Conservation (phyloP, 768 basidiomycete species). For the Leccinum aurantiacum region DNA sequence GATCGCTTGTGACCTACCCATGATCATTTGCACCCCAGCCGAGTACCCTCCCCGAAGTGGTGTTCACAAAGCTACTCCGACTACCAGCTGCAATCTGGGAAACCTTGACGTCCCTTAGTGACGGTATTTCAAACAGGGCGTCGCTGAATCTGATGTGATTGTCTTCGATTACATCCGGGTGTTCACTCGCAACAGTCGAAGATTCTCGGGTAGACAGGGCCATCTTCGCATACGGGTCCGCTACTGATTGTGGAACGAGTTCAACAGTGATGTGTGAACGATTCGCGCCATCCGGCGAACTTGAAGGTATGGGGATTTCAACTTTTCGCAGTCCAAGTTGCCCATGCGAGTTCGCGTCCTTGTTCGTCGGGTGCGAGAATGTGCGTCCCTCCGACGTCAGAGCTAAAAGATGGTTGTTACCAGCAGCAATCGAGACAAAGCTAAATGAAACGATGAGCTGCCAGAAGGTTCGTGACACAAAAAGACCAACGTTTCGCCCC, state of each 20-base stretch:
- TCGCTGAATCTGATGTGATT: conserved; percentile 63
- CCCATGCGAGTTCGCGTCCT: conserved; percentile 73
- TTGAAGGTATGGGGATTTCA: conserved; percentile 40
- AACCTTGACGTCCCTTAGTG: conserved; percentile 60
- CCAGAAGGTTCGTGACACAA: not conserved
- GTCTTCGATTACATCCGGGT: conserved; percentile 34
- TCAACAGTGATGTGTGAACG: conserved; percentile 45
- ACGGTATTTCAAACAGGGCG: conserved; percentile 73
- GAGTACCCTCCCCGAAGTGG: conserved; percentile 68
- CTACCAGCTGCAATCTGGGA: conserved; percentile 72
- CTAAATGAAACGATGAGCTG: conserved; percentile 37
- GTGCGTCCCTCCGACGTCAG: conserved; percentile 71
- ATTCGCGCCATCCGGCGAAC: conserved; percentile 14
- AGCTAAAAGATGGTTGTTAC: conserved; percentile 70
- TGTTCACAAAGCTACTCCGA: conserved; percentile 71
- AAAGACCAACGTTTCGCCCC: conserved; percentile 65
- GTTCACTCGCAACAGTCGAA: conserved; percentile 24
- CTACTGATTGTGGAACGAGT: conserved; percentile 55
- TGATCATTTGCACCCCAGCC: conserved; percentile 90
- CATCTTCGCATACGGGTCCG: conserved; percentile 49
- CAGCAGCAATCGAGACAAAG: conserved; percentile 72
- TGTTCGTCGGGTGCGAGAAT: conserved; percentile 74
- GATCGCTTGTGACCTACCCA: conserved; percentile 48
- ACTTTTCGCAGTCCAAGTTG: conserved; percentile 81
- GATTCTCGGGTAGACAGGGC: conserved; percentile 39